Evolutionary conservation across 1,284 basidiomycete species (phyloP).

Genomic region (Sanguinoderma infundibulare): DNA sequence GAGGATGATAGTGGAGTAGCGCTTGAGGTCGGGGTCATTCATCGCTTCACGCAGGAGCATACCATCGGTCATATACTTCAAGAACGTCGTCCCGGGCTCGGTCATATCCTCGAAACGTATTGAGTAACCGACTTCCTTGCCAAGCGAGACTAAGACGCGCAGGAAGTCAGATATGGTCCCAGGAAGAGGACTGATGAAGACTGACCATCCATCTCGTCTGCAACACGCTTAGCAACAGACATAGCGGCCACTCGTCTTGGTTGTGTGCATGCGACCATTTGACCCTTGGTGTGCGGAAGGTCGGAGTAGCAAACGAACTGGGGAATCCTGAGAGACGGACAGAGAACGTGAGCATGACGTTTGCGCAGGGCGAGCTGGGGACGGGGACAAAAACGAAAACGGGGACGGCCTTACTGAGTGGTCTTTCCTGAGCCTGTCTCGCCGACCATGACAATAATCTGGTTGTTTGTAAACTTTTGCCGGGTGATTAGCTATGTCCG

Average conservation of each 20-base stretch:
- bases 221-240: constrained; percentile 98
- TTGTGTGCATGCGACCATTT: constrained; percentile 96
- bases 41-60: constrained; percentile 97
- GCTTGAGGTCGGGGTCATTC: constrained; percentile 89
- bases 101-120: constrained; percentile 99
- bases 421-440: constrained; percentile 99
- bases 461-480: constrained; percentile 79
- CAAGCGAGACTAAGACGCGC: constrained; percentile 72
- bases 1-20: constrained; percentile 97
- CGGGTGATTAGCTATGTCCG: constrained; percentile 38
- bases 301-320: constrained; percentile 97
- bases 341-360: constrained; percentile 13
- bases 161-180: neutral
- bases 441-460: constrained; percentile 96
- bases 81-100: constrained; percentile 86
- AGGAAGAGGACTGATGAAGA: constrained; percentile 10
- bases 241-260: constrained; percentile 97
- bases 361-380: constrained; percentile 4
- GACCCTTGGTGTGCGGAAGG: constrained; percentile 85
- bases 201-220: constrained; percentile 96
- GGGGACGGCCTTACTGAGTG: constrained; percentile 73
- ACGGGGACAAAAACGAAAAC: no score
- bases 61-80: constrained; percentile 99
- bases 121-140: constrained; percentile 95
- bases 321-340: constrained; percentile 62